phyloP scores from a whole-genome alignment of 2,329 filamentous ascomycete genomes.

The Xylariaceae sp. region DNA sequence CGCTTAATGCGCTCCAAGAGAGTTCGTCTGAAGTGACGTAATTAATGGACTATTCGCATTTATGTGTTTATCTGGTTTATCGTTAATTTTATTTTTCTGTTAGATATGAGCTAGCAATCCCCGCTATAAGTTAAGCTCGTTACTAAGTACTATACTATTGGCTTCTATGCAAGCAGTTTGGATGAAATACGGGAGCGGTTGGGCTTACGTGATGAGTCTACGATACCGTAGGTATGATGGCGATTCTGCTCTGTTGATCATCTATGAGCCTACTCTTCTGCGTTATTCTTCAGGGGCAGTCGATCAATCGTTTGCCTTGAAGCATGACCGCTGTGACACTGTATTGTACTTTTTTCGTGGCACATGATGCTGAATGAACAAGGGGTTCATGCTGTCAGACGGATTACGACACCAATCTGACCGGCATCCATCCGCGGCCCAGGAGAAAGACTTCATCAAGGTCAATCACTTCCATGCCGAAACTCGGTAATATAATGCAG shows the following conservation, averaged over 20 bases:
- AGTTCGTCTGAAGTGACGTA: too few species aligned
- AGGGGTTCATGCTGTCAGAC: constrained; percentile 18
- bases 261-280: neutral
- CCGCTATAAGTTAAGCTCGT: neutral
- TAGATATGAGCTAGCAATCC: neutral
- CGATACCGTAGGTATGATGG: neutral
- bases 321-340: neutral
- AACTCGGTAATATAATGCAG: neutral
- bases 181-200: neutral
- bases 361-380: constrained; percentile 8
- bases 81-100: neutral
- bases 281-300: neutral
- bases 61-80: neutral
- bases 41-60: too few species aligned
- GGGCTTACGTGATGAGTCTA: neutral
- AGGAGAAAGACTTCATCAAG: too few species aligned
- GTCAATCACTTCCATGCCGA: neutral
- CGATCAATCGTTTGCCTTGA: neutral
- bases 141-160: neutral
- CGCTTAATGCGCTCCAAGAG: too few species aligned
- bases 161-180: too few species aligned
- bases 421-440: constrained; percentile 26
- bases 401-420: constrained; percentile 25
- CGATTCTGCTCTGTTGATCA: neutral
- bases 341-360: too few species aligned